Base-by-base conservation (phyloP, 2,329 filamentous ascomycete genomes). In the Fusarium staphyleae region DNA sequence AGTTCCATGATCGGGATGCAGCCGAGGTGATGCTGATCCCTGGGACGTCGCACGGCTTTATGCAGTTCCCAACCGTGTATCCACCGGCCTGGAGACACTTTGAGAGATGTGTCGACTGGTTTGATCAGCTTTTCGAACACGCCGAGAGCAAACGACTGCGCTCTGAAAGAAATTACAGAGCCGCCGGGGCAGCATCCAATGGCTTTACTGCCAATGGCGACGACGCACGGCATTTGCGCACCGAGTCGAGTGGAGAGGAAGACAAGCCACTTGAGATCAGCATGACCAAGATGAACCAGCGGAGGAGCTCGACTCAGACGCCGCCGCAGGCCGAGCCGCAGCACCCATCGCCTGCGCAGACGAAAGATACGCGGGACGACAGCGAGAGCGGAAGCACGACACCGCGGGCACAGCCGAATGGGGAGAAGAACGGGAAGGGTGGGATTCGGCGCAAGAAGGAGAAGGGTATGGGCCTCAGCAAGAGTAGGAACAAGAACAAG, bases 11-110 rank as follows among this genome's bases (percentile, higher is more conserved):
- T 11, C 67, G 63, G 10, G 73, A 73, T 75, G 29, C 77, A 74
- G 26, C 83, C 8, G 91, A 97, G 68, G 90, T 97, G 2, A 84
- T 87, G 14, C 78, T 98, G 18, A 87, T 99, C 4, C 92, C 93
- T 0, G 93, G 93, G 0, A 91, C 96, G 41, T 92, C 87, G 4
- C 95, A 99, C 68, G 95, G 95, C 1, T 99, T 99, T 73, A 76
- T 97, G 65, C 93, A 97, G 69, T 96, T 99, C 69, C 91, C 91
- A 0, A 81, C 85, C 1, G 79, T 97, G 3, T 99, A 96, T 65
- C 92, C 92, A 0, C 91, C 95, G 8, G 93, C 90, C 1, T 96
- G 92, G 90, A 89, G 88, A 66, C 88, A 96, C 69, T 90, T 98
- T 65, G 85, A 89, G 60, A 84, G 88, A 28, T 90, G 89, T 58